Evolutionary conservation across 805 yeast genomes (phyloP), one percentile per base, ranked within the genome.

Genomic region (Ogataea degrootiae): DNA sequence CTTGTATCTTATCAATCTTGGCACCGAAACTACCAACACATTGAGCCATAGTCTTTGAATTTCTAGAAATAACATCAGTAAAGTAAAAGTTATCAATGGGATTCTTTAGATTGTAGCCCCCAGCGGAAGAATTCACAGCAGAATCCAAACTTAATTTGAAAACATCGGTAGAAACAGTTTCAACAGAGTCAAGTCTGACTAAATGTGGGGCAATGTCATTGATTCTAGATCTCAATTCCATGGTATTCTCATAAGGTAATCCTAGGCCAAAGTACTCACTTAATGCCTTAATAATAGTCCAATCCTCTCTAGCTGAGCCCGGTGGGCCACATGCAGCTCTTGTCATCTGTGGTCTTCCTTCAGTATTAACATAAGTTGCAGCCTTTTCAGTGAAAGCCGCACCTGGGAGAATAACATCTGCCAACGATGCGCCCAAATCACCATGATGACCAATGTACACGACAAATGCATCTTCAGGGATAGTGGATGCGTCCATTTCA

Each of bases 381-480:
- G 82, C 72, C 69, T 87, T 88, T 68, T 87, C 96, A 37, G 96
- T 88, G 76, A 84, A 88, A 37, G 96, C 96, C 34, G 91, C 77
- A 42, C 91, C 91, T 41, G 96, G 96, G 56, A 87, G 76, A 50
- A 87, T 78, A 40, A 87, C 95, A 66, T 87, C 96, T 40, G 96
- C 96, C 57, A 80, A 77, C 8, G 92, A 82, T 29, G 96, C 96
- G 57, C 96, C 96, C 21, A 77, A 67, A 59, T 87, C 96, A 70
- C 96, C 96, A 69, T 87, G 96, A 69, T 88, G 96, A 47, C 96
- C 96, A 71, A 87, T 89, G 71, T 87, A 87, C 45, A 87, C 82
- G 31, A 88, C 96, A 65, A 87, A 88, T 4, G 96, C 88, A 64
- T 87, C 94, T 65, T 75, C 73, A 55, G 96, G 95, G 57, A 87